phyloP scores from a whole-genome alignment of 345 rosid genomes.

The Hibiscus mutabilis region DNA sequence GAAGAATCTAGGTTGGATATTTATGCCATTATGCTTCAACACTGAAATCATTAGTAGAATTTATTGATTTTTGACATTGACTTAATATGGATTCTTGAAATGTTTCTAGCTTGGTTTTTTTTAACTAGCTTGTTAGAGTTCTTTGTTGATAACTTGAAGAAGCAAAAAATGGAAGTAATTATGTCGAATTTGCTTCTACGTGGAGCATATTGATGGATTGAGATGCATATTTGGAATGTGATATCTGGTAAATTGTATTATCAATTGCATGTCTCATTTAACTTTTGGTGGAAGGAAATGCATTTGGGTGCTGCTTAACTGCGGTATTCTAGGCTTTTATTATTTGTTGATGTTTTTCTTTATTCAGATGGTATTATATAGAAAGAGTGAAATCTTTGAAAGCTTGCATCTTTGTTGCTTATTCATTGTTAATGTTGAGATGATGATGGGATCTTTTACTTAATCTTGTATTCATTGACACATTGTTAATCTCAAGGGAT shows the following conservation, averaged over 20 bases:
- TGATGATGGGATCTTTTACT: not conserved
- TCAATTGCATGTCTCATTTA: not conserved
- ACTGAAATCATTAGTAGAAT: not conserved
- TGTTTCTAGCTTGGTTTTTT: not conserved
- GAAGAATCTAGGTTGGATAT: constrained; percentile 72
- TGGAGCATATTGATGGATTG: not conserved
- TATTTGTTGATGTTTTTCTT: not conserved
- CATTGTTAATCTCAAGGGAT: not conserved
- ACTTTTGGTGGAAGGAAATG: not conserved
- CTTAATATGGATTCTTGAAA: constrained; percentile 3
- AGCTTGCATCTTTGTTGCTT: not conserved
- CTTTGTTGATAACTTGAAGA: not conserved
- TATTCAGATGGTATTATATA: not conserved
- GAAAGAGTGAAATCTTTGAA: not conserved
- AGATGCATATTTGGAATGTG: not conserved
- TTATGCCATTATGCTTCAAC: not conserved
- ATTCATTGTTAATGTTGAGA: not conserved
- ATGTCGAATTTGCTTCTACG: not conserved
- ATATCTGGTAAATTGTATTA: not conserved
- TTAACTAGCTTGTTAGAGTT: not conserved
- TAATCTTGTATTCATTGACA: not conserved
- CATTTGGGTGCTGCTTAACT: not conserved
- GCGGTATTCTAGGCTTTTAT: not conserved
- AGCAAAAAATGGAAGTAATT: constrained; percentile 1
- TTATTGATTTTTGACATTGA: constrained; percentile 6